Percentiles rank a stretch among this genome's conserved stretches.
These are phyloP conservation scores for Haematococcus sp. DNA, from an alignment of 139 green algal species.

Conservation along the genomic window DNA sequence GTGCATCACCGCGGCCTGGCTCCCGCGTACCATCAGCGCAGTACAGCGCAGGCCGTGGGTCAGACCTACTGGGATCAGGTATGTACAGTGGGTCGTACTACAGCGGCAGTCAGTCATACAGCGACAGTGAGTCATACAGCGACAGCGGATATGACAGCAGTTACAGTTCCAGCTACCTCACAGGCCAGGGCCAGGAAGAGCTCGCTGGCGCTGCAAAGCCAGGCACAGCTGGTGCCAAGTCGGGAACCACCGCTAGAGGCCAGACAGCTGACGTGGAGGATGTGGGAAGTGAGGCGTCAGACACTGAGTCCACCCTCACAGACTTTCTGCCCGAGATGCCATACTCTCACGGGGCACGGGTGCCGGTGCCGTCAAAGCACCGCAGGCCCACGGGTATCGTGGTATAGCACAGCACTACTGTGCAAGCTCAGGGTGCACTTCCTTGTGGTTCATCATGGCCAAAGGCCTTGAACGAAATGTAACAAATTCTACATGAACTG, in stretches of 20 bases:
- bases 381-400: slow-evolving; percentile 12
- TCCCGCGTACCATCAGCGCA: not conserved
- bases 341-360: slow-evolving; percentile 2
- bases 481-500: no score
- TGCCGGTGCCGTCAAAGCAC: not conserved
- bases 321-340: slow-evolving; percentile 18
- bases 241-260: not conserved
- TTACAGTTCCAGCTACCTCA: no score
- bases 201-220: not conserved
- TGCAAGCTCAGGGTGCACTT: no score
- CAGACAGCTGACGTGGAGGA: not conserved
- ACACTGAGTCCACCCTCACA: not conserved
- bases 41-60: slow-evolving; percentile 1
- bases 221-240: not conserved
- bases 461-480: no score
- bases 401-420: not conserved
- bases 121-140: not conserved
- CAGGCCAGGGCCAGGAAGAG: not conserved
- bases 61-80: not conserved
- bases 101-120: not conserved
- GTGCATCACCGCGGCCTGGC: no score
- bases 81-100: not conserved
- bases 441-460: no score
- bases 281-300: no score
- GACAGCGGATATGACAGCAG: slow-evolving; percentile 4